Conservation (phyloP, 305 asterid genomes). For the Fraxinus sp. region DNA sequence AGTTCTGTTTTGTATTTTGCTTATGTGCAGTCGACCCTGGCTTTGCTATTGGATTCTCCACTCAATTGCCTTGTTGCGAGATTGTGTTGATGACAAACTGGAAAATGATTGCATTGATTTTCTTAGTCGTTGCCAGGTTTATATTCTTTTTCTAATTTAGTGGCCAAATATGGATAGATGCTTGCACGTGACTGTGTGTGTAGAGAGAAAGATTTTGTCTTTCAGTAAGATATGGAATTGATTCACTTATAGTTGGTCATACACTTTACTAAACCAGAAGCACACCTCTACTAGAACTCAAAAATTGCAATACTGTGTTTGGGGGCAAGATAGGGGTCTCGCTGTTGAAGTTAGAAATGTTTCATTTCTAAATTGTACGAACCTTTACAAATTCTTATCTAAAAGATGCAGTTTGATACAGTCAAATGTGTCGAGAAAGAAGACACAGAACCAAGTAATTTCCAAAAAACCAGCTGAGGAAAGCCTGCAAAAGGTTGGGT, state of each 20-base stretch:
- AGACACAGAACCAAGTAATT: not conserved
- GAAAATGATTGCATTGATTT: slow-evolving; percentile 62
- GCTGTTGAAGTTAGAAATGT: not conserved
- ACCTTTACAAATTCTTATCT: not conserved
- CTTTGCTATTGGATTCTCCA: slow-evolving; percentile 94
- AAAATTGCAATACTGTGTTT: not conserved
- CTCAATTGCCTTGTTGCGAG: slow-evolving; percentile 80
- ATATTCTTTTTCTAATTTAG: not conserved
- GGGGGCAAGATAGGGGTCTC: not conserved
- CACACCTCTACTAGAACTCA: not conserved
- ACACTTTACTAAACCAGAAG: not conserved
- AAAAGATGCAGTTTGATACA: not conserved
- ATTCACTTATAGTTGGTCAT: not conserved
- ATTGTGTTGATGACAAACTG: slow-evolving; percentile 55
- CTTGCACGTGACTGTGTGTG: not conserved
- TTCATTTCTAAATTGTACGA: not conserved
- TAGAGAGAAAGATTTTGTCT: not conserved
- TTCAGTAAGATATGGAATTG: not conserved
- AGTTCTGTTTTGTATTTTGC: slow-evolving; percentile 22
- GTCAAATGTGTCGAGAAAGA: not conserved
- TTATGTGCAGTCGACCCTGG: slow-evolving; percentile 85
- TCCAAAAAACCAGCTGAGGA: not conserved
- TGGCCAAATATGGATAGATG: not conserved
- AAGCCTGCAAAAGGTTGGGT: not conserved
- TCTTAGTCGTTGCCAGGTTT: slow-evolving; percentile 81